Evolutionary conservation across 169 alveolate species (phyloP), one percentile per base, ranked within the genome.

Genomic region (Babesia bovis): DNA sequence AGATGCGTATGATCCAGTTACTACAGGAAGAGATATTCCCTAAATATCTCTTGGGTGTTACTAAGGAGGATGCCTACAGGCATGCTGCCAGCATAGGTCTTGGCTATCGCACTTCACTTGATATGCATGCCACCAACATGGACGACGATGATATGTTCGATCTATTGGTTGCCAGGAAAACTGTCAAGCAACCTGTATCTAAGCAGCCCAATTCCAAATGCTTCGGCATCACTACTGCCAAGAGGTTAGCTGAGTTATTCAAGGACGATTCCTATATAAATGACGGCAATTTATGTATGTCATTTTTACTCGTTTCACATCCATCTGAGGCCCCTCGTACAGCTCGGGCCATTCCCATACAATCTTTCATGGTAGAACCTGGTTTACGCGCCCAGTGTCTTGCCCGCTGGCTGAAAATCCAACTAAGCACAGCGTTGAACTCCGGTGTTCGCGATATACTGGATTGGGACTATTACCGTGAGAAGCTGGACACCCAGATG

Each of bases 401-500:
- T 36, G 75, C 94, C 12, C 85, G 85, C 49, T 91, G 95, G 95
- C 67, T 90, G 28, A 50, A 96, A 74, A 83, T 90, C 66, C 87
- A 92, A 83, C 79, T 93, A 60, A 81, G 90, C 83, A 70, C 95
- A 79, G 86, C 95, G 51, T 73, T 67, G 55, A 89, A 93, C 38
- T 84, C 93, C 42, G 94, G 93, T 69, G 91, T 95, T 79, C 85
- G 98, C 35, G 93, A 90, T 51, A 95, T 97, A 13, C 88, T 97
- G 38, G 99, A 97, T 66, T 97, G 99, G 99, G 96, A 93, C 19
- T 97, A 97, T 82, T 97, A 97, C 78, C 94, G 94, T 58, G 98
- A 97, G 65, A 95, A 97, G 87, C 89, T 97, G 30, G 96, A 94
- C 25, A 94, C 94, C 25, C 92, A 96, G 51, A 94, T 97, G 50